A percentile compares a stretch with the other conserved stretches of the same genome.
Evolutionary conservation across 2,329 filamentous ascomycete genomes (phyloP).

Genomic region (Apiospora koreana): DNA sequence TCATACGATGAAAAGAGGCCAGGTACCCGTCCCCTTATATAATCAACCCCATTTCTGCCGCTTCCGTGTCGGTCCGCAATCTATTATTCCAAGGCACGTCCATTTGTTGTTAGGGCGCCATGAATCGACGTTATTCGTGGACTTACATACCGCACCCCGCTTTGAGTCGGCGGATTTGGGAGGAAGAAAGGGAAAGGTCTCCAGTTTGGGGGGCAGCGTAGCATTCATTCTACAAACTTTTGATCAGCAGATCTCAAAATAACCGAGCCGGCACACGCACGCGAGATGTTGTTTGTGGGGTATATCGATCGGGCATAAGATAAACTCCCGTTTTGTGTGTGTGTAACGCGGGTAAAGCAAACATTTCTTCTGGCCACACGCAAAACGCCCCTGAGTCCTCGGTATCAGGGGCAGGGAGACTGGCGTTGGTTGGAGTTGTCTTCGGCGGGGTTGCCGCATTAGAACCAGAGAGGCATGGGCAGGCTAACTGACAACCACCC

Average conservation of each 20-base stretch:
- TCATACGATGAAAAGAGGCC: neutral
- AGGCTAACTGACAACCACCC: too few relatives aligned
- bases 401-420: neutral
- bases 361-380: neutral
- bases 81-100: neutral
- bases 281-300: conserved; percentile 2
- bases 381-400: neutral
- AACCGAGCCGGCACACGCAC: neutral
- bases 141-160: neutral
- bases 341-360: neutral
- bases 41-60: neutral
- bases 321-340: too few relatives aligned
- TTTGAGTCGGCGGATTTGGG: neutral
- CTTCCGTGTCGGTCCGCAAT: neutral
- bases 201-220: conserved; percentile 4
- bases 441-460: neutral
- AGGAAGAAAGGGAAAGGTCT: neutral
- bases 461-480: neutral
- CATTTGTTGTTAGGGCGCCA: neutral
- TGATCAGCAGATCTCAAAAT: conserved; percentile 9
- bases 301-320: too few relatives aligned
- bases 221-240: neutral
- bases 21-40: neutral
- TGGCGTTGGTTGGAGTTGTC: neutral
- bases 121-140: conserved; percentile 4